Evolutionary conservation across 306 rosid genomes (phyloP).

Genomic region (Trichosanthes truncata): DNA sequence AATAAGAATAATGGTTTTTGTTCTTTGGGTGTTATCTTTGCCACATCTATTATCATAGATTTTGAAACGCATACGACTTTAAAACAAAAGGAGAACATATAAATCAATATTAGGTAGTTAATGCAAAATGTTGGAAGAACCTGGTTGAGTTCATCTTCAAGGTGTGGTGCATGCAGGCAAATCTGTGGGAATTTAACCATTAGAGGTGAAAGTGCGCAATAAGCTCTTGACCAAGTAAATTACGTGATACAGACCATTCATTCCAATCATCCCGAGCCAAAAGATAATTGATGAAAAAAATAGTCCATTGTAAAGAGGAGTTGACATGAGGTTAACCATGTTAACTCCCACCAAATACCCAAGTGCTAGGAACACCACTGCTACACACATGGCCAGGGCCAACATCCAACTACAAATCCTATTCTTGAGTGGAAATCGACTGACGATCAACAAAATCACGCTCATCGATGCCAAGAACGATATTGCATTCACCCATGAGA

Average conservation of each 20-base stretch:
- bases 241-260: background rate
- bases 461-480: background rate
- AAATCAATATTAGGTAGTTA: too few relatives aligned
- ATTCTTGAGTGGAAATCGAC: background rate
- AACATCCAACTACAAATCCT: background rate
- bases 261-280: too few relatives aligned
- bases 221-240: background rate
- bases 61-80: too few relatives aligned
- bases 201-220: background rate
- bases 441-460: background rate
- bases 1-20: too few relatives aligned
- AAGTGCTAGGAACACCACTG: background rate
- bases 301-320: too few relatives aligned
- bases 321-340: background rate
- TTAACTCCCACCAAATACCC: background rate
- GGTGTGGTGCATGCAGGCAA: background rate
- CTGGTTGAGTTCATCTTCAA: too few relatives aligned
- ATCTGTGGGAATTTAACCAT: background rate
- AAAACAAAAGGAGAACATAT: too few relatives aligned
- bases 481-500: background rate
- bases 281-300: too few relatives aligned
- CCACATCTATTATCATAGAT: too few relatives aligned
- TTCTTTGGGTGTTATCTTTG: too few relatives aligned
- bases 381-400: background rate
- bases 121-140: background rate